Evolutionary conservation across 495 filamentous ascomycete genomes (phyloP).

Genomic region (Aspergillus incahuasiensis): DNA sequence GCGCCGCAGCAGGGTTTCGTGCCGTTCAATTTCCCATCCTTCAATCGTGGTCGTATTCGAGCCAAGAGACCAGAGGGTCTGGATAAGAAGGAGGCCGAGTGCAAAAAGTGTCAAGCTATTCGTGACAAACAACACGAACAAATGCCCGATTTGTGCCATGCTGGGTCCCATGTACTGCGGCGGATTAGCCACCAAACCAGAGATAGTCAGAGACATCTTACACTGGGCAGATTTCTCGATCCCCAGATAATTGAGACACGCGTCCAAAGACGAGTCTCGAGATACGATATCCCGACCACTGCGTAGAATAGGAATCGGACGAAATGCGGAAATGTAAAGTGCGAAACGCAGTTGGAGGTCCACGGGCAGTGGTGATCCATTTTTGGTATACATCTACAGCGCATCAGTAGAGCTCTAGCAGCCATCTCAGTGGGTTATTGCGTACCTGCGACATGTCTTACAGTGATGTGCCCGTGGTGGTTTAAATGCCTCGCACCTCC

Average conservation of each 20-base stretch:
- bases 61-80: slow-evolving; percentile 53
- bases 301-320: slow-evolving; percentile 81
- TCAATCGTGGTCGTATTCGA: slow-evolving; percentile 83
- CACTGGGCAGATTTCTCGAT: slow-evolving; percentile 62
- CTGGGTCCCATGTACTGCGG: slow-evolving; percentile 71
- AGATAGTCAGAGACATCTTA: slow-evolving; percentile 25
- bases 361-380: slow-evolving; percentile 99
- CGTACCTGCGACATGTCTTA: slow-evolving; percentile 69
- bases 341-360: slow-evolving; percentile 90
- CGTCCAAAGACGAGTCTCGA: slow-evolving; percentile 54
- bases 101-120: slow-evolving; percentile 62
- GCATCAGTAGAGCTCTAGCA: not conserved
- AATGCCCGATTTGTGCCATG: slow-evolving; percentile 53
- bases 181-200: slow-evolving; percentile 11
- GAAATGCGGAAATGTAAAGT: slow-evolving; percentile 86
- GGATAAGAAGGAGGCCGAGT: slow-evolving; percentile 59
- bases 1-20: slow-evolving; percentile 66
- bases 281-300: slow-evolving; percentile 60
- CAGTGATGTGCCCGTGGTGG: slow-evolving; percentile 91
- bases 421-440: not conserved
- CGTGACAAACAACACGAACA: slow-evolving; percentile 60
- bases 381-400: slow-evolving; percentile 74
- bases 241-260: slow-evolving; percentile 62
- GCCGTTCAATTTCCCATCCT: slow-evolving; percentile 85
- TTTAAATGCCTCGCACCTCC: slow-evolving; percentile 77